Evolutionary conservation across 306 rosid species (phyloP), one percentile per base, ranked within the genome.

Genomic region (Gynostemma pentaphyllum): DNA sequence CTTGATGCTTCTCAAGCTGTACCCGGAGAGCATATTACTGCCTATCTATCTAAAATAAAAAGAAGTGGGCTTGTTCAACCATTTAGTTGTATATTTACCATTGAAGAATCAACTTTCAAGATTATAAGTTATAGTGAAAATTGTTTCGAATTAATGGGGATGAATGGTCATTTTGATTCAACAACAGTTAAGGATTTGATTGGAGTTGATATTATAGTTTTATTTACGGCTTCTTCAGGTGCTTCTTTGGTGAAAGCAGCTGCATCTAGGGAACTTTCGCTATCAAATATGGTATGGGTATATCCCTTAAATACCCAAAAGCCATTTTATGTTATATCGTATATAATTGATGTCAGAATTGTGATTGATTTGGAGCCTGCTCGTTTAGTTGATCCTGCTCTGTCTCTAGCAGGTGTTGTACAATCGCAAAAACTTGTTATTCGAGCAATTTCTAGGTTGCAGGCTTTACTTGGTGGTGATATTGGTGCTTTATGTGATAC

Each of bases 281-380:
- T 87, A 53, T 55, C 79, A 39, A 90, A 90, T 70, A 95, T 94
- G 0, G 68, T 87, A 65, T 90, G 86, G 90, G 82, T 90, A 2
- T 68, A 76, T 55, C 75, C 90, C 14, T 74, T 78, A 72, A 70
- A 59, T 6, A 74, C 77, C 57, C 82, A 79, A 79, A 87, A 84
- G 76, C 82, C 97, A 27, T 82, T 87, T 72, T 81, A 84, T 66
- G 97, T 94, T 12, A 83, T 90, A 55, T 24, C 85, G 42, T 95
- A 87, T 48, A 74, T 94, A 62, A 90, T 87, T 78, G 97, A 84
- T 68, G 90, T 90, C 40, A 94, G 94, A 6, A 70, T 81, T 62
- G 83, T 90, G 53, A 76, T 90, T 68, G 95, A 90, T 85, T 84
- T 90, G 72, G 97, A 90, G 79, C 90, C 87, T 29, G 87, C 95